phyloP scores from a whole-genome alignment of 2,329 filamentous ascomycete species.

The Helotiales sp. region DNA sequence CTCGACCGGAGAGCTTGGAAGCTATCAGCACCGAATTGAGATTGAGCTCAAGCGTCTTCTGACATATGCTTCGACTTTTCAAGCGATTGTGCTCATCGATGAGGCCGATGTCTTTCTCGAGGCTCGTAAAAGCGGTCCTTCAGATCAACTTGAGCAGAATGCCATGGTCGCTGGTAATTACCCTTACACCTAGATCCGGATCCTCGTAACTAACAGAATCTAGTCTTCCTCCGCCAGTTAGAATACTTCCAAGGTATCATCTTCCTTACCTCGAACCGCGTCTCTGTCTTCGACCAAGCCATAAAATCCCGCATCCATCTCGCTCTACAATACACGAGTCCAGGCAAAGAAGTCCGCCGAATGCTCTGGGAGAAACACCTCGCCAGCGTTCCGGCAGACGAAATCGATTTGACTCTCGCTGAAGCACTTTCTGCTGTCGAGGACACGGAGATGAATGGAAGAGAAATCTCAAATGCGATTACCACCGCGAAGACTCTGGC shows the following conservation, averaged over 20 bases:
- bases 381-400: conserved; percentile 9
- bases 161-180: conserved; percentile 42
- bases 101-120: conserved; percentile 67
- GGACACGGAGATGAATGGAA: conserved; percentile 40
- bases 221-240: conserved; percentile 44
- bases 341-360: conserved; percentile 31
- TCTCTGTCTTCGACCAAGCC: conserved; percentile 42
- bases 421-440: conserved; percentile 25
- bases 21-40: conserved; percentile 23
- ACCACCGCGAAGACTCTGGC: conserved; percentile 24
- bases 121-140: conserved; percentile 39
- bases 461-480: conserved; percentile 44
- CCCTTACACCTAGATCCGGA: neutral
- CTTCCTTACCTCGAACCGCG: conserved; percentile 47
- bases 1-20: conserved; percentile 27
- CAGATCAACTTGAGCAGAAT: conserved; percentile 47
- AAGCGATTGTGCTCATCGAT: conserved; percentile 73
- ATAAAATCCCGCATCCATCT: conserved; percentile 44
- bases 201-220: neutral
- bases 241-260: conserved; percentile 48
- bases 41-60: conserved; percentile 60
- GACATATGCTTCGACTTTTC: conserved; percentile 75
- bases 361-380: conserved; percentile 35
- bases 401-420: conserved; percentile 32
- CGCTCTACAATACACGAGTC: conserved; percentile 34